Percentiles rank a stretch among this genome's conserved stretches.
Conservation (phyloP, 768 basidiomycete species). For the Candolleomyces aberdarensis region DNA sequence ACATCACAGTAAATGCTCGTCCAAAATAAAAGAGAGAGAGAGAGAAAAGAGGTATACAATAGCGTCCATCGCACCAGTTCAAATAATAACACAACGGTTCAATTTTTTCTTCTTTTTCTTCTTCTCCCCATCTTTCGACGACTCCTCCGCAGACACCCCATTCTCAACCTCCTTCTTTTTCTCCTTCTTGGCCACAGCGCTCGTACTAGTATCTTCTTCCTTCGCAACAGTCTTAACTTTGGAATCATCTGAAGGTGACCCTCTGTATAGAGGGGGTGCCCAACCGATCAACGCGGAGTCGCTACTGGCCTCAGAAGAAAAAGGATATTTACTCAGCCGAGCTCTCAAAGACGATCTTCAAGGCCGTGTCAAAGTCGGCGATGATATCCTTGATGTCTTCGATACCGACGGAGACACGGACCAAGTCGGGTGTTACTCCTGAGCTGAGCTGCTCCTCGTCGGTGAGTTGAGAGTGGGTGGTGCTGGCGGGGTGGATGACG, state of each 20-base stretch:
- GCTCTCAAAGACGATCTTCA: slow-evolving; percentile 24
- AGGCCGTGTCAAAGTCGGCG: slow-evolving; percentile 38
- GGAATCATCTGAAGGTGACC: not conserved
- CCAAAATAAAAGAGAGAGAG: not conserved
- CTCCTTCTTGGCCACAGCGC: not conserved
- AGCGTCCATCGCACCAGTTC: too few species aligned
- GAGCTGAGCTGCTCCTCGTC: slow-evolving; percentile 55
- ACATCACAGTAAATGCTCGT: not conserved
- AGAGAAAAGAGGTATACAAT: too few species aligned
- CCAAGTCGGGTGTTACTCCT: slow-evolving; percentile 76
- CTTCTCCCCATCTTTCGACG: not conserved
- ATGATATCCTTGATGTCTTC: slow-evolving; percentile 42
- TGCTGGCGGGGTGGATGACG: slow-evolving; percentile 74
- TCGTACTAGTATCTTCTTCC: not conserved
- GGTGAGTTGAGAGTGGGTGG: slow-evolving; percentile 71
- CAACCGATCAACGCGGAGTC: not conserved
- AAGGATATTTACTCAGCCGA: slow-evolving; percentile 2
- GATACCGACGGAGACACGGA: slow-evolving; percentile 51
- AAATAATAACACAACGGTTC: not conserved
- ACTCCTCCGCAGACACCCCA: not conserved
- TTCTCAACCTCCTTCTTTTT: not conserved
- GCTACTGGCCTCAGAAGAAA: not conserved
- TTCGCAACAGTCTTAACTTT: not conserved
- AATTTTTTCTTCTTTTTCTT: not conserved
- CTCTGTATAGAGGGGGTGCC: too few species aligned